These are phyloP conservation scores for Epichloe typhina DNA, from an alignment of 2,329 filamentous ascomycete genomes.

Conservation along the genomic window DNA sequence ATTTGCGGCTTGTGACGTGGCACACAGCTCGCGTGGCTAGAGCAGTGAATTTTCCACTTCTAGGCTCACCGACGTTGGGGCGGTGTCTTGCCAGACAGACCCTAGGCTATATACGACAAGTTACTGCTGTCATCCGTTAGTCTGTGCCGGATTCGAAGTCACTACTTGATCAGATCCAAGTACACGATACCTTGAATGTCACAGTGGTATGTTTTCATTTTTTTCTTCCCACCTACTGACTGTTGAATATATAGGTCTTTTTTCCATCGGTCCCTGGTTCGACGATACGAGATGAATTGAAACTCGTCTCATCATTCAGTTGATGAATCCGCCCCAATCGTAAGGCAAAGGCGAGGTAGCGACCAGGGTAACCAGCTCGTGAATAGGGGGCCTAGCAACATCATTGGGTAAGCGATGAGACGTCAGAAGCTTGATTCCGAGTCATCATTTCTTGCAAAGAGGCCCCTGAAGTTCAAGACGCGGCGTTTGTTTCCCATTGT, in stretches of 20 bases:
- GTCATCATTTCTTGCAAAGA: neutral
- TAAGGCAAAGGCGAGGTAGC: neutral
- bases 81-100: slow-evolving; percentile 5
- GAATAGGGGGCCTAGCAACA: neutral
- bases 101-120: neutral
- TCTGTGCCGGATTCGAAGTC: slow-evolving; percentile 10
- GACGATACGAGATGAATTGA: neutral
- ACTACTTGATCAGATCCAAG: slow-evolving; percentile 15
- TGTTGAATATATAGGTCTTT: neutral
- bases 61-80: slow-evolving; percentile 9
- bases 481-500: neutral
- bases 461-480: neutral
- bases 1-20: slow-evolving; percentile 26
- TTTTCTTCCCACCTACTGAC: neutral
- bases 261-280: neutral
- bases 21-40: slow-evolving; percentile 25
- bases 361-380: neutral
- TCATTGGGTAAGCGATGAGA: neutral
- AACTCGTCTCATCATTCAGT: neutral
- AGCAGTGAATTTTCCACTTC: slow-evolving; percentile 8
- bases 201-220: neutral
- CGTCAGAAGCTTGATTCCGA: neutral
- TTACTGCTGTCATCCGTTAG: slow-evolving; percentile 9
- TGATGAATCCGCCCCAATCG: neutral
- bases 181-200: slow-evolving; percentile 14